Conservation (phyloP, 768 basidiomycete genomes). For the Amanita muscaria region DNA sequence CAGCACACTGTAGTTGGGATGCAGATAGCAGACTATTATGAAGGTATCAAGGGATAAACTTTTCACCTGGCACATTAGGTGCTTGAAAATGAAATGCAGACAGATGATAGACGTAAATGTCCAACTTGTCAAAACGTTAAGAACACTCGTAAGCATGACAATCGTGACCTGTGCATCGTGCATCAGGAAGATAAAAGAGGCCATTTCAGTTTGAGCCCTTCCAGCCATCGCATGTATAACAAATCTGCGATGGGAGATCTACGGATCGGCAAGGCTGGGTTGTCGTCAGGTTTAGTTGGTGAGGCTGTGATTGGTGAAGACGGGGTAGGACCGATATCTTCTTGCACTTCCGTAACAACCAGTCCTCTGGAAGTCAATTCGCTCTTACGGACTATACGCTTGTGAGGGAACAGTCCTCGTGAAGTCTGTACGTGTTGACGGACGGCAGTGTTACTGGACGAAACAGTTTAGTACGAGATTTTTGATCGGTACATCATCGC, state of each 20-base stretch:
- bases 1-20: too few species aligned
- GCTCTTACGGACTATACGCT: constrained; percentile 68
- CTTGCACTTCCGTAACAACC: constrained; percentile 74
- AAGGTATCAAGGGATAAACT: too few species aligned
- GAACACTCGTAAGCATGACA: neutral
- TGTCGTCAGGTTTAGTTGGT: constrained; percentile 24
- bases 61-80: too few species aligned
- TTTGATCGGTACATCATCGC: neutral
- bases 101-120: too few species aligned
- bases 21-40: too few species aligned
- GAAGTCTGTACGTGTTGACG: constrained; percentile 78
- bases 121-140: neutral
- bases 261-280: constrained; percentile 31
- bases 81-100: too few species aligned
- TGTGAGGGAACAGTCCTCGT: constrained; percentile 74
- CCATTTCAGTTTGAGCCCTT: constrained; percentile 88
- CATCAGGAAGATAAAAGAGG: constrained; percentile 42
- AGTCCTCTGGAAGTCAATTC: constrained; percentile 82
- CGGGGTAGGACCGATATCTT: constrained; percentile 49
- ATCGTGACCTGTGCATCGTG: neutral
- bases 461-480: constrained; percentile 6
- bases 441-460: constrained; percentile 63
- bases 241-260: constrained; percentile 92
- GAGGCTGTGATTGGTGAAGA: constrained; percentile 15
- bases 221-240: constrained; percentile 95